phyloP scores from a whole-genome alignment of 164 flowering plant species.

The Chimonanthus salicifolius region DNA sequence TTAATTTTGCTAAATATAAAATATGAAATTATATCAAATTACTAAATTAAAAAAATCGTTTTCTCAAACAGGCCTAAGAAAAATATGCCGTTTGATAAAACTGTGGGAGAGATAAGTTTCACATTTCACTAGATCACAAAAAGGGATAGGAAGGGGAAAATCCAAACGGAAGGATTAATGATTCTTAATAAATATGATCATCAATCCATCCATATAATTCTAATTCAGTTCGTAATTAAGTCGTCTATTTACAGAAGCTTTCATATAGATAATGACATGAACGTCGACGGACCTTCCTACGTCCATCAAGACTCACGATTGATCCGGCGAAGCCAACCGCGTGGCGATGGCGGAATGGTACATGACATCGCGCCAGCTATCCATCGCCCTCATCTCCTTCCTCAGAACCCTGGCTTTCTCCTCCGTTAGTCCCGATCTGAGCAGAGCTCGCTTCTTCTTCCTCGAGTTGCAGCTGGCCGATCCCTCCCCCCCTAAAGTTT shows the following conservation, averaged over 20 bases:
- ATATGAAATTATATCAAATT: too few relatives aligned
- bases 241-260: not conserved
- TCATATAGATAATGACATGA: not conserved
- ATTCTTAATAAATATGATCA: not conserved
- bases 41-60: too few relatives aligned
- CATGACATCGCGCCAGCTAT: constrained; percentile 10
- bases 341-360: constrained; percentile 13
- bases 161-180: not conserved
- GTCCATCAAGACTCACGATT: not conserved
- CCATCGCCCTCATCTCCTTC: constrained; percentile 7
- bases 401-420: constrained; percentile 14
- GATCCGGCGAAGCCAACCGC: constrained; percentile 8
- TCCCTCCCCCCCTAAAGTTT: not conserved
- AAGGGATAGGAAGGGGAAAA: not conserved
- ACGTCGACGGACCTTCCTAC: not conserved
- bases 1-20: too few relatives aligned
- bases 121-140: not conserved
- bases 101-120: not conserved
- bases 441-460: not conserved
- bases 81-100: too few relatives aligned
- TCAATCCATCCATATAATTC: not conserved
- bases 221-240: not conserved
- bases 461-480: not conserved
- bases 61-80: too few relatives aligned
- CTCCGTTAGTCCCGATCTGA: constrained; percentile 7